Conservation (phyloP, 164 flowering plant genomes). For the Santalum album region DNA sequence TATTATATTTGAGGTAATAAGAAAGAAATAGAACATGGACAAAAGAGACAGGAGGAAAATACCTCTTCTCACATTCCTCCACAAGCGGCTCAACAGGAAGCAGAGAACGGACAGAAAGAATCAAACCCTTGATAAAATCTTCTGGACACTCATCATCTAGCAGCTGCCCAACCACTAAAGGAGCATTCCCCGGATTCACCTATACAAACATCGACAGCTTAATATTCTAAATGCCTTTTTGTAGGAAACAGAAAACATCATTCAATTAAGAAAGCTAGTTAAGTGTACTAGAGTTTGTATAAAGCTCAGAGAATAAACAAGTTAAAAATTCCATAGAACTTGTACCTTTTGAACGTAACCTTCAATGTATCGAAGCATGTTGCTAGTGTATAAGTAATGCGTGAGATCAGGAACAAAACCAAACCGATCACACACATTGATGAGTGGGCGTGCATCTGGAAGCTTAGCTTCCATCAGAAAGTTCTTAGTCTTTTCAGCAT, state of each 20-base stretch:
- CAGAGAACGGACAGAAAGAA: constrained; percentile 79
- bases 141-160: constrained; percentile 99
- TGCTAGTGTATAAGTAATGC: constrained; percentile 81
- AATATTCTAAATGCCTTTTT: no score
- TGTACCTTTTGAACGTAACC: constrained; percentile 97
- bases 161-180: constrained; percentile 95
- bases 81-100: constrained; percentile 99
- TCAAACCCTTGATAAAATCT: constrained; percentile 96
- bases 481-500: constrained; percentile 94
- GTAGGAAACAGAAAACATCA: no score
- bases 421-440: constrained; percentile 99
- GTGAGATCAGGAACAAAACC: constrained; percentile 99
- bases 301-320: no score
- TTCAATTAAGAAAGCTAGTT: no score
- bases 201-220: constrained; percentile 11
- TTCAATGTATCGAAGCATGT: constrained; percentile 99
- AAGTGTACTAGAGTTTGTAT: no score
- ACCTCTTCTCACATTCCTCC: constrained; percentile 99
- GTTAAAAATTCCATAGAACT: not conserved
- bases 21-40: not conserved
- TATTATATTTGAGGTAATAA: constrained; percentile 9
- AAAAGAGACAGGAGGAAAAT: not conserved
- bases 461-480: constrained; percentile 98
- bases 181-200: constrained; percentile 99
- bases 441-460: constrained; percentile 97